phyloP scores from a whole-genome alignment of 2,329 filamentous ascomycete species.

The Lasiodiplodia citricola region DNA sequence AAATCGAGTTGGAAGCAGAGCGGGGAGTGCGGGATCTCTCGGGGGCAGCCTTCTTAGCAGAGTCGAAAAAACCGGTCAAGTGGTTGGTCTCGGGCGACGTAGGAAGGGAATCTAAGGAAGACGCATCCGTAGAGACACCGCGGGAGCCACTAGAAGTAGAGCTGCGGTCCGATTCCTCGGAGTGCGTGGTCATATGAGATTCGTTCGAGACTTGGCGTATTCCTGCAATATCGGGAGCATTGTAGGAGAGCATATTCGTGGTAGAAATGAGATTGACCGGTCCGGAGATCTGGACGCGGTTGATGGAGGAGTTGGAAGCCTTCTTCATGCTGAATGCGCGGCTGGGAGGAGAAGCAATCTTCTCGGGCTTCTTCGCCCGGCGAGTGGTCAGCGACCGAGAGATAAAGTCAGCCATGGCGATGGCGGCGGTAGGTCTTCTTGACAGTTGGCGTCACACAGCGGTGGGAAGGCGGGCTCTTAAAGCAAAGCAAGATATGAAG shows the following conservation, averaged over 20 bases:
- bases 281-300: conserved; percentile 79
- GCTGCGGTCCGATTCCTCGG: conserved; percentile 74
- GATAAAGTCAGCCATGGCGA: conserved; percentile 49
- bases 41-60: conserved; percentile 46
- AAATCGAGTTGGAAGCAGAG: conserved; percentile 30
- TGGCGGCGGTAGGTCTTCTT: neutral
- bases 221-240: conserved; percentile 76
- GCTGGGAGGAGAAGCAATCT: conserved; percentile 37
- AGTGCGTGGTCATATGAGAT: conserved; percentile 55
- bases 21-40: conserved; percentile 30
- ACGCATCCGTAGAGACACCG: conserved; percentile 72
- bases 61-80: conserved; percentile 63
- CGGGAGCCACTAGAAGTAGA: conserved; percentile 60
- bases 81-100: conserved; percentile 62
- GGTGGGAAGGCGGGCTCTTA: neutral
- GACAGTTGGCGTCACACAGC: conserved; percentile 19
- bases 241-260: conserved; percentile 95
- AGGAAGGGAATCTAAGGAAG: conserved; percentile 54
- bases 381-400: conserved; percentile 72
- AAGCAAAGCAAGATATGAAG: conserved; percentile 4
- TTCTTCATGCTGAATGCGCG: conserved; percentile 51
- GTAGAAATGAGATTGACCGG: conserved; percentile 89
- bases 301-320: conserved; percentile 48
- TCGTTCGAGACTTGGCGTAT: conserved; percentile 50
- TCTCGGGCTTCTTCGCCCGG: conserved; percentile 63